These are phyloP conservation scores for Colletotrichum orbiculare DNA, from an alignment of 2,329 filamentous ascomycete species.

Conservation along the genomic window DNA sequence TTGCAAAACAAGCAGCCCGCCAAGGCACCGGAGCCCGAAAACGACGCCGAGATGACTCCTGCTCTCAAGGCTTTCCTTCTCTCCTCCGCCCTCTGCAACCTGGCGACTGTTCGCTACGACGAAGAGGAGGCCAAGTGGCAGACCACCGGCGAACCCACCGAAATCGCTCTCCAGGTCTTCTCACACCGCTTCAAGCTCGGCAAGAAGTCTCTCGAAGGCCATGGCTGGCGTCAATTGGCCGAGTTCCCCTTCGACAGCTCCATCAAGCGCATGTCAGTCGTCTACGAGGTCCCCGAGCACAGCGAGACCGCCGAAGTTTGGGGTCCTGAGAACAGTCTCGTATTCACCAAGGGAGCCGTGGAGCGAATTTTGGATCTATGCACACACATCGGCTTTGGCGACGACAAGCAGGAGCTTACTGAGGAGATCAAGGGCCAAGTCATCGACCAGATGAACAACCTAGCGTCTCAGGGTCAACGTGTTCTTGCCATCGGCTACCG, in stretches of 20 bases:
- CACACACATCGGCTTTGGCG: constrained; percentile 56
- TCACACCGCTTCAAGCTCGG: constrained; percentile 73
- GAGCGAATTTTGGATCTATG: constrained; percentile 71
- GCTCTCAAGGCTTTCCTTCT: constrained; percentile 63
- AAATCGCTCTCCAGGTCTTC: constrained; percentile 82
- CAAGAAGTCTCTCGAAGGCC: constrained; percentile 62
- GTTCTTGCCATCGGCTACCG: constrained; percentile 78
- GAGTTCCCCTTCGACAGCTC: constrained; percentile 84
- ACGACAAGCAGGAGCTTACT: constrained; percentile 57
- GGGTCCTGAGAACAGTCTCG: constrained; percentile 58
- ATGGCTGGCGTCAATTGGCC: constrained; percentile 71
- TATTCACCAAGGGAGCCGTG: constrained; percentile 72
- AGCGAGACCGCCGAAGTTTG: constrained; percentile 51
- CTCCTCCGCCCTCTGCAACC: constrained; percentile 73
- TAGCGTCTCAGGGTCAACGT: constrained; percentile 76
- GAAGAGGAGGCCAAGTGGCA: constrained; percentile 70
- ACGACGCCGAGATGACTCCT: constrained; percentile 57
- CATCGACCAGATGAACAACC: constrained; percentile 64
- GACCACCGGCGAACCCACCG: constrained; percentile 77
- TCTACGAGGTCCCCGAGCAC: constrained; percentile 65
- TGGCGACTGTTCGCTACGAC: constrained; percentile 67
- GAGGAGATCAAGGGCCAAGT: constrained; percentile 62
- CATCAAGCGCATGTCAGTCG: constrained; percentile 84
- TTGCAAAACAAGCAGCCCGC: constrained; percentile 49
- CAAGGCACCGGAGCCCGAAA: constrained; percentile 46